A percentile compares a stretch with the other conserved stretches of the same genome.
Conservation (phyloP, 192 early-diverging fungal genomes). For the Coemansia asiatica region DNA sequence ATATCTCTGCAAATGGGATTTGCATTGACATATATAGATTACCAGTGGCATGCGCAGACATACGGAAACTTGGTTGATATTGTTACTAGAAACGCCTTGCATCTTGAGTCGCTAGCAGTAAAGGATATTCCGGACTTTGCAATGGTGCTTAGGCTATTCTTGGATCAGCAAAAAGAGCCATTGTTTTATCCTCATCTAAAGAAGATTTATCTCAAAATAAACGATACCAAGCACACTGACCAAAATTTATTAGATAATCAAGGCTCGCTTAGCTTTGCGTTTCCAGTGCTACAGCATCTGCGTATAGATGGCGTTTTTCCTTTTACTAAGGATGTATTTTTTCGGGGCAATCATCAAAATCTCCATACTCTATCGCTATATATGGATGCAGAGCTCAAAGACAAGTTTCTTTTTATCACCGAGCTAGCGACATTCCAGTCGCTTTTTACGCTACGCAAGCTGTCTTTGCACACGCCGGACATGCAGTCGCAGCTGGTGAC, state of each 20-base stretch:
- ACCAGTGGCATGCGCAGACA: background rate
- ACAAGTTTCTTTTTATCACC: background rate
- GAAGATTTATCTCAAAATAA: background rate
- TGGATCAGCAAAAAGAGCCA: background rate
- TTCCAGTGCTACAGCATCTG: background rate
- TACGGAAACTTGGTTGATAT: background rate
- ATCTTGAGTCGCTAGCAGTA: background rate
- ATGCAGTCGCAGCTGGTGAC: background rate
- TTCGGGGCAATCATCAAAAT: background rate
- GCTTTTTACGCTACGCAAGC: background rate
- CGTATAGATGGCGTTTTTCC: background rate
- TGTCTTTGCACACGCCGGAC: background rate
- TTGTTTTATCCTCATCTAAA: background rate
- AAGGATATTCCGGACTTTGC: background rate
- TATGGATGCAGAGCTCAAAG: background rate
- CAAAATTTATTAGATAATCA: background rate
- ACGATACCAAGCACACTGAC: background rate
- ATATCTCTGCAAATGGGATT: background rate
- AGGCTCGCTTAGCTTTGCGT: background rate
- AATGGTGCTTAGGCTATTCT: background rate
- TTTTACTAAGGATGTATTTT: background rate
- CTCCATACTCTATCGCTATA: background rate
- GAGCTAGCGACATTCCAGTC: background rate
- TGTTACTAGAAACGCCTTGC: background rate
- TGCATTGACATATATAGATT: background rate